Conservation (phyloP, 306 rosid species). For the Quercus gilva region DNA sequence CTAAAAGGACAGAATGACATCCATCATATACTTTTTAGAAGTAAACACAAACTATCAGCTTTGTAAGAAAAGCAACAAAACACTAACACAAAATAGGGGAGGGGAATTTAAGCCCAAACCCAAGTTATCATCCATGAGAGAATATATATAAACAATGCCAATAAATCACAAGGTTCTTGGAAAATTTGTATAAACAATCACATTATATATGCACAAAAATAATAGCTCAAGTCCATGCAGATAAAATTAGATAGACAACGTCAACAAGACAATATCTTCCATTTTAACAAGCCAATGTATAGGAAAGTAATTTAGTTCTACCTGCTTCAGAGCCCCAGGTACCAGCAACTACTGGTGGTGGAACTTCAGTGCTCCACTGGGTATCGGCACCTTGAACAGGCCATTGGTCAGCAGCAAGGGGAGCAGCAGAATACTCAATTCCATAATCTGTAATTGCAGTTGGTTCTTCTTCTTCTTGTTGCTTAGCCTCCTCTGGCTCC, state of each 20-base stretch:
- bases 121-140: no score
- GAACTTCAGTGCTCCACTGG: neutral
- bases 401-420: neutral
- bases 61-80: neutral
- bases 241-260: no score
- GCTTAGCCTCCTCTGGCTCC: conserved; percentile 84
- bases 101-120: no score
- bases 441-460: conserved; percentile 48
- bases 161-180: no score
- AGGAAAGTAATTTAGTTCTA: neutral
- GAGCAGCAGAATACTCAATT: conserved; percentile 40
- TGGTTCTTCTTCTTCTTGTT: conserved; percentile 68
- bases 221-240: no score
- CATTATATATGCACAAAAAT: no score
- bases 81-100: neutral
- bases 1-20: neutral
- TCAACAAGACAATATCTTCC: neutral
- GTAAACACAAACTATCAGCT: neutral
- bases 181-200: no score
- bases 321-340: neutral
- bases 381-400: neutral
- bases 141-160: no score
- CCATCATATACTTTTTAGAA: neutral
- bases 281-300: neutral
- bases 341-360: neutral